Evolutionary conservation across 257 asterid species (phyloP), one percentile per base, ranked within the genome.

Genomic region (Coffea eugenioides): DNA sequence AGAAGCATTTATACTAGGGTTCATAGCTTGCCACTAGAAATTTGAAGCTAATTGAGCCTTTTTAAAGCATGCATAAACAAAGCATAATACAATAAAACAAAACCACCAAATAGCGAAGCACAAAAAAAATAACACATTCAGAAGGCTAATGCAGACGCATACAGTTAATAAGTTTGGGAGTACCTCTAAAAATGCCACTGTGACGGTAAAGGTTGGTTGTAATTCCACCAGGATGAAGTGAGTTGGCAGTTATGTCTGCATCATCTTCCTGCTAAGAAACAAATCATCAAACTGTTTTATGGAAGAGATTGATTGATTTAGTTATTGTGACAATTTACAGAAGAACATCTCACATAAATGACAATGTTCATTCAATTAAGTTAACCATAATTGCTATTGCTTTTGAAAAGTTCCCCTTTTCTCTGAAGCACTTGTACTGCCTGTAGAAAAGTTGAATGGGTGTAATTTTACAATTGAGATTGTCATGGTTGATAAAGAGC

Each of bases 151-250:
- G 21, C 10, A 59, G 20, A 59, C 3, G 0, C 27, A 59, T 21
- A 1, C 7, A 21, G 11, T 59, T 20, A 18, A 23, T 59, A 54
- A 2, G 15, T 54, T 20, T 59, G 65, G 6, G 4, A 1, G n/a
- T 59, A 59, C 84, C 96, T 83, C 86, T 85, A 56, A 88, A 70
- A 80, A 88, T 73, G 69, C 96, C 96, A 65, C 82, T 41, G 81
- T 89, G 83, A 21, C 92, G 90, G 81, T 90, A 91, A 86, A 92
- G 90, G 85, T 91, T 92, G 83, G 97, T 94, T 12, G 90, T 73
- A 82, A 92, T 77, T 9, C 82, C 62, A 83, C 98, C 98, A 31
- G 98, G 98, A 88, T 94, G 97, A 82, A 92, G 88, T 36, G 97
- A 92, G 76, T 94, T 94, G 62, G 92, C 93, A 61, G 96, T 92